Conservation (phyloP, 805 yeast species). For the Yamadazyma nakazawae region DNA sequence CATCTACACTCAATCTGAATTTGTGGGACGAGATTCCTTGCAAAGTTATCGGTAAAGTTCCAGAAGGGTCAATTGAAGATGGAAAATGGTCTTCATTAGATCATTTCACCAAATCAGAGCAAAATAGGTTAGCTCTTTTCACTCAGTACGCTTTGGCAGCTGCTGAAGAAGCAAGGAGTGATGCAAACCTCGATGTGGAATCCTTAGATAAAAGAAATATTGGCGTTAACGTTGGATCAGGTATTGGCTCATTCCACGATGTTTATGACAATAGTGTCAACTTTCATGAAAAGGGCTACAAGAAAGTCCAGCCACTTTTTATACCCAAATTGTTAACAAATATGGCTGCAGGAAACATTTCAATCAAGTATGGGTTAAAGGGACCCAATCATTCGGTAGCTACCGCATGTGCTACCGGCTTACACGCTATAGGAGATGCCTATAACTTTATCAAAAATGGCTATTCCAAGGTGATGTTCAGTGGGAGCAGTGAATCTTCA, state of each 20-base stretch:
- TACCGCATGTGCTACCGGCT: constrained; percentile 97
- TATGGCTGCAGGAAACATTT: constrained; percentile 92
- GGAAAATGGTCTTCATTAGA: constrained; percentile 52
- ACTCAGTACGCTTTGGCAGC: constrained; percentile 79
- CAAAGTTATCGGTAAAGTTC: constrained; percentile 74
- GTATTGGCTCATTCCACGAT: constrained; percentile 85
- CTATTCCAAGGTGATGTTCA: constrained; percentile 81
- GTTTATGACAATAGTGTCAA: constrained; percentile 58
- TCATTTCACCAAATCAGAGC: constrained; percentile 47
- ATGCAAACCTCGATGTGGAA: constrained; percentile 50
- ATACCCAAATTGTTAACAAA: constrained; percentile 81
- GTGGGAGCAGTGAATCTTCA: constrained; percentile 92
- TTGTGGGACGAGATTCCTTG: constrained; percentile 58
- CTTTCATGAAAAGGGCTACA: constrained; percentile 47
- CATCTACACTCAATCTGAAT: constrained; percentile 38
- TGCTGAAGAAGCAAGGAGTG: constrained; percentile 69
- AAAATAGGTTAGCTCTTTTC: constrained; percentile 64
- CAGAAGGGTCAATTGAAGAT: constrained; percentile 42
- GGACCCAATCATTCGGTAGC: constrained; percentile 90
- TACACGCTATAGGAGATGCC: constrained; percentile 93
- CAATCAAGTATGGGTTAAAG: constrained; percentile 68
- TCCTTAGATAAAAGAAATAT: constrained; percentile 34
- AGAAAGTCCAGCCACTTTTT: constrained; percentile 78
- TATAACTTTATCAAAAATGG: constrained; percentile 73
- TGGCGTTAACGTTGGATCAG: constrained; percentile 90